Conservation (phyloP, 1,284 basidiomycete genomes). For the Cystobasidium slooffiae region DNA sequence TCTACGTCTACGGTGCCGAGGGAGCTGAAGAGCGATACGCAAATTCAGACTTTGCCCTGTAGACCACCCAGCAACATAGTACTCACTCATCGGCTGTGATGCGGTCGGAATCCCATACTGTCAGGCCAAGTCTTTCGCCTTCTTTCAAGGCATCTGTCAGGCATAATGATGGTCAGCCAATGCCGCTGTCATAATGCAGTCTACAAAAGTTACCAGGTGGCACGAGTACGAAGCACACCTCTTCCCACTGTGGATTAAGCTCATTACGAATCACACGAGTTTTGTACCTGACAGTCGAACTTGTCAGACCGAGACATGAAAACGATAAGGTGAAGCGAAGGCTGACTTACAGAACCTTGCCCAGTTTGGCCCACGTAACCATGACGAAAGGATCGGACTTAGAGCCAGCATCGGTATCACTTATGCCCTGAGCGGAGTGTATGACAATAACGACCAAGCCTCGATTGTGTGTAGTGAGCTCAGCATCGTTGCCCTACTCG, state of each 20-base stretch:
- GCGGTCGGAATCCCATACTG: conserved; percentile 37
- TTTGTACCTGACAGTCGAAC: conserved; percentile 18
- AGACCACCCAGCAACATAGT: neutral
- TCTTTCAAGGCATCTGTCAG: conserved; percentile 27
- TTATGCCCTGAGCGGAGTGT: conserved; percentile 27
- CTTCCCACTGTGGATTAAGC: conserved; percentile 42
- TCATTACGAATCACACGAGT: conserved; percentile 40
- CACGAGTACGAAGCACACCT: conserved; percentile 33
- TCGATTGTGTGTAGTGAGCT: conserved; percentile 24
- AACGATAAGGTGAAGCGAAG: neutral
- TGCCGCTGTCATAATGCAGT: neutral
- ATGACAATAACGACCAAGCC: conserved; percentile 22
- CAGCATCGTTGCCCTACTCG: conserved; percentile 23
- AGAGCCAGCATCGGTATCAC: conserved; percentile 22
- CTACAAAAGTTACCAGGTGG: conserved; percentile 17
- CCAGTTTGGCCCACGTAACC: conserved; percentile 30
- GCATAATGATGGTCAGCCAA: neutral
- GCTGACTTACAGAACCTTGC: conserved; percentile 26
- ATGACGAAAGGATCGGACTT: conserved; percentile 39
- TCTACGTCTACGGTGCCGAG: conserved; percentile 13
- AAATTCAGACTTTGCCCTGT: neutral
- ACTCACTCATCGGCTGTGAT: conserved; percentile 39
- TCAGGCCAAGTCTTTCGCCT: conserved; percentile 23
- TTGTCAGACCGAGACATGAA: neutral
- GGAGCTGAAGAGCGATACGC: neutral